A percentile compares a stretch with the other conserved stretches of the same genome.
These are phyloP conservation scores for Xylaria longipes DNA, from an alignment of 495 filamentous ascomycete species.

Conservation along the genomic window DNA sequence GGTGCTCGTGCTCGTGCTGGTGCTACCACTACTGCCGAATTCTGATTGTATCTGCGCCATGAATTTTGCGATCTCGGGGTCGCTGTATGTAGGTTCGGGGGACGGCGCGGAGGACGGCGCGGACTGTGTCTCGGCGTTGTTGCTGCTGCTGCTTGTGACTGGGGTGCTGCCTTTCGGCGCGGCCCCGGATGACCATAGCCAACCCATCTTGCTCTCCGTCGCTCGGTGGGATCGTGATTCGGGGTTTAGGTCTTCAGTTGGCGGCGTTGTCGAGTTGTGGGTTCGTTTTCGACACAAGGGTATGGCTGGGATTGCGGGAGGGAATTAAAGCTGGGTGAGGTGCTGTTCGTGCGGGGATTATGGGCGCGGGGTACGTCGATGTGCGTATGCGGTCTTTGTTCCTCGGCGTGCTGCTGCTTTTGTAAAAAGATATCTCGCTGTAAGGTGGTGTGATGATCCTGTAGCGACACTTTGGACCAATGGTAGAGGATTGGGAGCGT, in stretches of 20 bases:
- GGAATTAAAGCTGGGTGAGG: not conserved
- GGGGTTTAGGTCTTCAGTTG: not conserved
- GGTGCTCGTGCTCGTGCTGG: not conserved
- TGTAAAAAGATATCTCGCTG: not conserved
- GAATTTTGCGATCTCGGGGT: constrained; percentile 53
- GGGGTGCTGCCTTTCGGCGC: constrained; percentile 20
- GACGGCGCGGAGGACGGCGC: constrained; percentile 24
- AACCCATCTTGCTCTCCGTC: constrained; percentile 54
- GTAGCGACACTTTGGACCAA: not conserved
- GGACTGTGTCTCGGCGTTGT: constrained; percentile 18
- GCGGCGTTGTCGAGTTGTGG: not conserved
- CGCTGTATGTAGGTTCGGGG: constrained; percentile 34
- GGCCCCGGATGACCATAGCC: constrained; percentile 54
- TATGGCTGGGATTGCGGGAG: not conserved
- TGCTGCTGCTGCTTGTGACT: constrained; percentile 22
- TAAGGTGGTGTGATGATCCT: not conserved
- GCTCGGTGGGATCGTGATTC: not conserved
- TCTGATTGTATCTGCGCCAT: constrained; percentile 46
- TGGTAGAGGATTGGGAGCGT: not conserved
- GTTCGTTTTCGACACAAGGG: not conserved
- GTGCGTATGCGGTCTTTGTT: not conserved
- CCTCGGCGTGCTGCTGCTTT: not conserved
- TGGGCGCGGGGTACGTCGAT: not conserved
- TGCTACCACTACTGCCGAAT: constrained; percentile 24
- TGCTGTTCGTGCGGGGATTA: constrained; percentile 4